Base-by-base conservation (phyloP, 768 basidiomycete species). In the Trametes punicea region DNA sequence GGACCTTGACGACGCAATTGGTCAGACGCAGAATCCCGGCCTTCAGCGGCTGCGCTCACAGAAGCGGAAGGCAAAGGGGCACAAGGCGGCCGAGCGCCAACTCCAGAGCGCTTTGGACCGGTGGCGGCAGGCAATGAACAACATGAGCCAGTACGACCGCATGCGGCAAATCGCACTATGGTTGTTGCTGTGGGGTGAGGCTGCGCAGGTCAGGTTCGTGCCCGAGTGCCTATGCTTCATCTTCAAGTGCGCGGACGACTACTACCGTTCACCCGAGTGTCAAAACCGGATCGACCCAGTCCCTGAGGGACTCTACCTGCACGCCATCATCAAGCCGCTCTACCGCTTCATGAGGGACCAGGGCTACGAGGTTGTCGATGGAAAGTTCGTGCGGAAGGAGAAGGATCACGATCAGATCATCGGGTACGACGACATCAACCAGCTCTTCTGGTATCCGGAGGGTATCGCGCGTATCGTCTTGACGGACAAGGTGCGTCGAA, bases 241-340 rank as follows among this genome's bases (percentile, higher is more conserved):
- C 73, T 99, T 99, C 88, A 99, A 99, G 74, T 98, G 97, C 67
- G 97, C 97, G 13, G 97, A 99, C 69, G 97, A 99, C 74, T 99
- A 98, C 71, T 99, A 99, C 71, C 94, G 97, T 23, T 93, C 90
- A 3, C 87, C 96, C n/a, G 97, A 98, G 66, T 99, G 97, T 65
- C 97, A 99, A 71, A 90, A 83, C 69, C 78, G 93, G 41, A 75
- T 91, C 40, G 95, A 98, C 50, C 85, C 95, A 0, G 93, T 98
- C 0, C 91, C 92, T 0, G 96, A 98, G 65, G 97, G 96, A 0
- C 75, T 98, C n/a, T 99, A 98, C 71, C 77, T 99, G 27, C 84
- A 88, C 42, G 77, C 90, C 1, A 90, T 98, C 64, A 78, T 93
- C 62, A 96, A 97, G 67, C 97, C 97, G 0, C 73, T 99, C 4